Conservation (phyloP, 805 yeast genomes). For the Candida sakaeoensis region DNA sequence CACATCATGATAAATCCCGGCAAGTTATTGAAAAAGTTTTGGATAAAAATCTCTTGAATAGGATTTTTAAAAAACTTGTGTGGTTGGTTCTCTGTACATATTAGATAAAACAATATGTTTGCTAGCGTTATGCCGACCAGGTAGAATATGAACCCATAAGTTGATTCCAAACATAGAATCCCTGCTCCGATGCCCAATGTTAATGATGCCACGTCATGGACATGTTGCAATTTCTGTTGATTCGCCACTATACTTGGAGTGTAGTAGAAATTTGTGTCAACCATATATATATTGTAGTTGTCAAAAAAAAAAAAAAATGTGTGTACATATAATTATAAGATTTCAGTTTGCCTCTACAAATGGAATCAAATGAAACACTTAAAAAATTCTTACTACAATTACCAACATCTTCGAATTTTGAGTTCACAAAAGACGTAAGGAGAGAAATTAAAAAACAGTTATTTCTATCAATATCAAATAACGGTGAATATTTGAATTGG, state of each 20-base stretch:
- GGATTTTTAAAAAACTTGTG: slow-evolving; percentile 27
- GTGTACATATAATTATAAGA: neutral
- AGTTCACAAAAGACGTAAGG: slow-evolving; percentile 22
- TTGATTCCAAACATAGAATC: slow-evolving; percentile 34
- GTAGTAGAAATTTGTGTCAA: slow-evolving; percentile 17
- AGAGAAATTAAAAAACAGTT: slow-evolving; percentile 27
- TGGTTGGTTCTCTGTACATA: slow-evolving; percentile 32
- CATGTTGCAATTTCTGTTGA: slow-evolving; percentile 23
- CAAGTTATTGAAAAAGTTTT: slow-evolving; percentile 27
- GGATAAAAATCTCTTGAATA: slow-evolving; percentile 28
- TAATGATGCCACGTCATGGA: slow-evolving; percentile 37
- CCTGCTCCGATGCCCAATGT: slow-evolving; percentile 41
- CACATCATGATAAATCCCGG: slow-evolving; percentile 46
- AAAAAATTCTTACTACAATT: slow-evolving; percentile 32
- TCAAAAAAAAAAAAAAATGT: neutral
- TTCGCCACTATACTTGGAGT: slow-evolving; percentile 28
- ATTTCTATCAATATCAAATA: slow-evolving; percentile 27
- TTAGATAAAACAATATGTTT: slow-evolving; percentile 24
- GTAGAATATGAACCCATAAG: slow-evolving; percentile 33
- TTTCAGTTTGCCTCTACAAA: slow-evolving; percentile 2
- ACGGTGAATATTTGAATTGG: slow-evolving; percentile 32
- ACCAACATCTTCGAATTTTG: slow-evolving; percentile 26
- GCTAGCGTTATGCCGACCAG: slow-evolving; percentile 29
- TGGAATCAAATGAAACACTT: slow-evolving; percentile 11
- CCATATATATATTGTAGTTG: neutral